A percentile compares a stretch with the other conserved stretches of the same genome.
These are phyloP conservation scores for Passalora sequoiae DNA, from an alignment of 2,329 filamentous ascomycete species.

Conservation along the genomic window DNA sequence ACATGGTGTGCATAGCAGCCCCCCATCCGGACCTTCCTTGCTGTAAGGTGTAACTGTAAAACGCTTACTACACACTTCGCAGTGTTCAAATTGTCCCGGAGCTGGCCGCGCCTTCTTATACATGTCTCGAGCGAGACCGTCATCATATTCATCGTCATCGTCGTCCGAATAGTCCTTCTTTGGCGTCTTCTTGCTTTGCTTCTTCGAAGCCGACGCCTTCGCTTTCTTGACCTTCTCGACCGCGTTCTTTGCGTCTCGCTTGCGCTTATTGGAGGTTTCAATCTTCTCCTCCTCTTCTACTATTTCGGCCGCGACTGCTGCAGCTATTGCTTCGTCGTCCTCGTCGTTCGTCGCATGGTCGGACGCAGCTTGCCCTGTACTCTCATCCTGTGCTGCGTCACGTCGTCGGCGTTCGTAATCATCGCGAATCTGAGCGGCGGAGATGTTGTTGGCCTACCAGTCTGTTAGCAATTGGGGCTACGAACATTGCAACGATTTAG, in stretches of 20 bases:
- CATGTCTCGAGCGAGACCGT: slow-evolving; percentile 46
- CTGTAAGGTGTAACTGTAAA: slow-evolving; percentile 93
- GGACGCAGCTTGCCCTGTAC: slow-evolving; percentile 35
- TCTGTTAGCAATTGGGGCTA: slow-evolving; percentile 1
- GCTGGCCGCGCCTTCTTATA: slow-evolving; percentile 55
- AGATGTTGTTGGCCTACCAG: slow-evolving; percentile 65
- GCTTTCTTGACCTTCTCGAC: slow-evolving; percentile 39
- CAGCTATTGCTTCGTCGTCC: slow-evolving; percentile 30
- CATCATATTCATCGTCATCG: slow-evolving; percentile 45
- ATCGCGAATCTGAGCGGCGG: slow-evolving; percentile 57
- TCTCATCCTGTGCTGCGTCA: slow-evolving; percentile 43
- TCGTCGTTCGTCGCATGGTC: slow-evolving; percentile 22
- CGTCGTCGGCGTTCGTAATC: slow-evolving; percentile 53
- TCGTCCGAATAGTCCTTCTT: slow-evolving; percentile 40
- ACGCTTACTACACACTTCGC: slow-evolving; percentile 75
- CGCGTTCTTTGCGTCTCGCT: slow-evolving; percentile 50
- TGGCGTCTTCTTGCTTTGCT: slow-evolving; percentile 38
- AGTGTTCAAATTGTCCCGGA: slow-evolving; percentile 86
- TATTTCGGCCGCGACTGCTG: slow-evolving; percentile 40
- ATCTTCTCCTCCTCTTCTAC: slow-evolving; percentile 32
- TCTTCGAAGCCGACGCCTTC: slow-evolving; percentile 40
- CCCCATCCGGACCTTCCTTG: slow-evolving; percentile 73
- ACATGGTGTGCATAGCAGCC: slow-evolving; percentile 77
- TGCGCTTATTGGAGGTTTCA: slow-evolving; percentile 51
- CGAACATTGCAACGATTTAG: neutral